Conservation (phyloP, 2,329 filamentous ascomycete genomes). For the Mollisiaceae sp. region DNA sequence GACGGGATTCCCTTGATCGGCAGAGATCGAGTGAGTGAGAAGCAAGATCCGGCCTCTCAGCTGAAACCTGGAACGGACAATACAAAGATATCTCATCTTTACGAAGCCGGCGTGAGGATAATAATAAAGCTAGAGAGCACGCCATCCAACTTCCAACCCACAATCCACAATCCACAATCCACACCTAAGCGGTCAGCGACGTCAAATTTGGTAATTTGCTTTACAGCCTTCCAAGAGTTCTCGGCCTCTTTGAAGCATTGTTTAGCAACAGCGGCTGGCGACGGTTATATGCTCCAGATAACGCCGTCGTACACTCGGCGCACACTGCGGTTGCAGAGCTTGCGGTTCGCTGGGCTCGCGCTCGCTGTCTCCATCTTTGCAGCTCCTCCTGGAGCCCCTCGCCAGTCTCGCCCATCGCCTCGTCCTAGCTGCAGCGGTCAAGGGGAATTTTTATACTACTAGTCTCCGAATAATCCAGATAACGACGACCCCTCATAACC, state of each 20-base stretch:
- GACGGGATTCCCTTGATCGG: background rate
- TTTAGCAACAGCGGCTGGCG: background rate
- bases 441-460: background rate
- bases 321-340: background rate
- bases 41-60: background rate
- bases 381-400: too few species aligned
- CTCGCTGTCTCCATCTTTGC: background rate
- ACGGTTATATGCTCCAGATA: background rate
- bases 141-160: background rate
- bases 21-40: background rate
- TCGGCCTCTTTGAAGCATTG: too few species aligned
- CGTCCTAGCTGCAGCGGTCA: slow-evolving; percentile 4
- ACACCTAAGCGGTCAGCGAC: slow-evolving; percentile 3
- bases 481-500: slow-evolving; percentile 4
- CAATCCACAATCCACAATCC: background rate
- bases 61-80: background rate
- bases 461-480: background rate
- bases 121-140: slow-evolving; percentile 2
- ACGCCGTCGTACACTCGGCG: background rate
- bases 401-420: background rate
- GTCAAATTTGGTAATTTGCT: background rate
- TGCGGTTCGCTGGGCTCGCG: background rate
- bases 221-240: background rate
- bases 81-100: background rate
- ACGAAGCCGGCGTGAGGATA: background rate